Evolutionary conservation across 306 rosid genomes (phyloP).

Genomic region (Acacia acuminata): DNA sequence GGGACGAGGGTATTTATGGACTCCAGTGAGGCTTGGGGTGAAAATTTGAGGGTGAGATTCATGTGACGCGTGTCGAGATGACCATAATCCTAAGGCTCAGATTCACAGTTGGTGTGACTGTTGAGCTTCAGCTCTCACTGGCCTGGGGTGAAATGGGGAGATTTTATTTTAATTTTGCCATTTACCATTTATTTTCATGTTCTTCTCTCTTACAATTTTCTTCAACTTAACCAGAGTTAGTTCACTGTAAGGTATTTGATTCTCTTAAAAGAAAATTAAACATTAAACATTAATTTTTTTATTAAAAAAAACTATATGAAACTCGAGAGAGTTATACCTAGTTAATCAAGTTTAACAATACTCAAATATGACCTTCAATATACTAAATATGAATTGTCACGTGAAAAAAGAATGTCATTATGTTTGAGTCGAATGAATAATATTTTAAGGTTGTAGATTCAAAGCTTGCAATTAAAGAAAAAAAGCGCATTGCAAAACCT

Average conservation of each 20-base stretch:
- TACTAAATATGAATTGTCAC: too few species aligned
- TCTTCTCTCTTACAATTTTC: neutral
- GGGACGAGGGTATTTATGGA: slow-evolving; percentile 26
- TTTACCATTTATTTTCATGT: neutral
- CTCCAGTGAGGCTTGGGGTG: slow-evolving; percentile 4
- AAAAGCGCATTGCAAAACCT: too few species aligned
- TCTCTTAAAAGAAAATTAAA: too few species aligned
- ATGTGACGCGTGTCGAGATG: slow-evolving; percentile 13
- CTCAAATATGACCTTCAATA: too few species aligned
- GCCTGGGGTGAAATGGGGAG: neutral
- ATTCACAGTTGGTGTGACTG: slow-evolving; percentile 41
- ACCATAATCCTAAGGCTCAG: slow-evolving; percentile 43
- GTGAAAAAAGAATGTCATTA: neutral
- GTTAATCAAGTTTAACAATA: too few species aligned
- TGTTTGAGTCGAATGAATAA: neutral
- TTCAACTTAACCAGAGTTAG: neutral
- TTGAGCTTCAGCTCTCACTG: slow-evolving; percentile 37
- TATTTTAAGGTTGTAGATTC: neutral
- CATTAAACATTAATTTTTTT: too few species aligned
- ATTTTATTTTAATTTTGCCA: neutral
- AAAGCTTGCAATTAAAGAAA: neutral
- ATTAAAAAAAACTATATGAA: too few species aligned
- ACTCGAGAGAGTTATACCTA: too few species aligned
- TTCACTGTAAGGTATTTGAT: neutral
- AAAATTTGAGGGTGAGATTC: slow-evolving; percentile 13